Evolutionary conservation across 768 basidiomycete genomes (phyloP).

Genomic region (Flagelloscypha sp.): DNA sequence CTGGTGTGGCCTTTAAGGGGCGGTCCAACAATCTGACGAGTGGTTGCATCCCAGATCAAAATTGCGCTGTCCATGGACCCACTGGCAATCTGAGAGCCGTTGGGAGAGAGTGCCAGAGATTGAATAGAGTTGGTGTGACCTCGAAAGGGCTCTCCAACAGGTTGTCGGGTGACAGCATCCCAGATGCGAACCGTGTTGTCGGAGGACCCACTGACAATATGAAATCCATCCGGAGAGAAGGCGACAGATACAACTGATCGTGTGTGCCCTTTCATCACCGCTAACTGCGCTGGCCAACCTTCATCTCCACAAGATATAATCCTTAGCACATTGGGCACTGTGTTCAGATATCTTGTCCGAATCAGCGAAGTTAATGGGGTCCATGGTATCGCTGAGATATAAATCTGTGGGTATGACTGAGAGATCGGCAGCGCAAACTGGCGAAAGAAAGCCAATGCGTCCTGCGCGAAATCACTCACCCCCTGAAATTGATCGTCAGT

Average conservation of each 20-base stretch:
- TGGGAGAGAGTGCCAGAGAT: slow-evolving; percentile 8
- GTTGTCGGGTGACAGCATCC: slow-evolving; percentile 5
- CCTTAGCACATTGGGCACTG: too few species aligned
- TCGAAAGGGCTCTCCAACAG: background rate
- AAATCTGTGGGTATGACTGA: too few species aligned
- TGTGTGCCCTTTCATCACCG: slow-evolving; percentile 2
- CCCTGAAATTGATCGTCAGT: too few species aligned
- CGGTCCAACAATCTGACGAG: background rate
- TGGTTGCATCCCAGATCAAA: slow-evolving; percentile 9
- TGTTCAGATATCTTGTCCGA: too few species aligned
- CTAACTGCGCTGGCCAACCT: too few species aligned
- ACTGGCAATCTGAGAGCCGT: slow-evolving; percentile 7
- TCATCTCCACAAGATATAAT: too few species aligned
- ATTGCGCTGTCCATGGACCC: slow-evolving; percentile 6
- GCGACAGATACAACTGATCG: slow-evolving; percentile 2
- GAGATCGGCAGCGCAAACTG: too few species aligned
- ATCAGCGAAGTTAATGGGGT: too few species aligned
- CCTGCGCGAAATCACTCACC: too few species aligned
- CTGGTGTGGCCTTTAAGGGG: slow-evolving; percentile 9
- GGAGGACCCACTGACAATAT: slow-evolving; percentile 6
- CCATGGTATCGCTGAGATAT: too few species aligned
- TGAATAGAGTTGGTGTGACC: background rate
- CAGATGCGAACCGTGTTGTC: slow-evolving; percentile 9
- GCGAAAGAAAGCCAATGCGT: too few species aligned
- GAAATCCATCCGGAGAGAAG: slow-evolving; percentile 7